Conservation (phyloP, 2,329 filamentous ascomycete species). For the Mycosphaerella sp. region DNA sequence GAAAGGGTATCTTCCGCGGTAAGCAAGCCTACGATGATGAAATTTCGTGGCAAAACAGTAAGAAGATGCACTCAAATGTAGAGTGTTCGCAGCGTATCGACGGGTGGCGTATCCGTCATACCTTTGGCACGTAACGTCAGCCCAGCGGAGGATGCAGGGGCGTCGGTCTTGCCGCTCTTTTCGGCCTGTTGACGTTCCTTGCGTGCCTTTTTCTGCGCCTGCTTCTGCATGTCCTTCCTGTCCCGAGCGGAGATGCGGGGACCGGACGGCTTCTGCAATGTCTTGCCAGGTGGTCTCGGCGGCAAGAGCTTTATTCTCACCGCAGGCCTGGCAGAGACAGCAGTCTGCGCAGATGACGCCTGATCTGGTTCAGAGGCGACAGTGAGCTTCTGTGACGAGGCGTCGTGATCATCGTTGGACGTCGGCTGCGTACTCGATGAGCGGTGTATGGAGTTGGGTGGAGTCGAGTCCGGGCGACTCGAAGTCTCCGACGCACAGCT, state of each 20-base stretch:
- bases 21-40: conserved; percentile 10
- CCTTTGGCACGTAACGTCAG: conserved; percentile 30
- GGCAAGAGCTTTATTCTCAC: conserved; percentile 34
- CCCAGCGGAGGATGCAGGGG: conserved; percentile 22
- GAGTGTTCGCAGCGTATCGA: conserved; percentile 35
- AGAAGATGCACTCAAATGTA: conserved; percentile 30
- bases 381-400: conserved; percentile 10
- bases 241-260: conserved; percentile 35
- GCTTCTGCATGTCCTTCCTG: conserved; percentile 37
- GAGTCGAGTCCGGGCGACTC: conserved; percentile 26
- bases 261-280: conserved; percentile 32
- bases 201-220: conserved; percentile 38
- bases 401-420: conserved; percentile 17
- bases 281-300: conserved; percentile 30
- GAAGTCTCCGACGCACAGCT: conserved; percentile 32
- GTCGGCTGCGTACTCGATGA: conserved; percentile 19
- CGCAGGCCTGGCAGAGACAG: conserved; percentile 19
- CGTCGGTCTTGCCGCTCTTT: conserved; percentile 15
- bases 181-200: conserved; percentile 34
- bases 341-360: conserved; percentile 7
- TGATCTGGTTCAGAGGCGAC: background rate
- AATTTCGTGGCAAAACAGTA: conserved; percentile 4
- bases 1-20: conserved; percentile 17
- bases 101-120: conserved; percentile 32
- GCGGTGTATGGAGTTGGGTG: conserved; percentile 25